Percentiles rank a stretch among this genome's conserved stretches.
Conservation (phyloP, 805 yeast genomes). For the Yamadazyma paraphyllophila region DNA sequence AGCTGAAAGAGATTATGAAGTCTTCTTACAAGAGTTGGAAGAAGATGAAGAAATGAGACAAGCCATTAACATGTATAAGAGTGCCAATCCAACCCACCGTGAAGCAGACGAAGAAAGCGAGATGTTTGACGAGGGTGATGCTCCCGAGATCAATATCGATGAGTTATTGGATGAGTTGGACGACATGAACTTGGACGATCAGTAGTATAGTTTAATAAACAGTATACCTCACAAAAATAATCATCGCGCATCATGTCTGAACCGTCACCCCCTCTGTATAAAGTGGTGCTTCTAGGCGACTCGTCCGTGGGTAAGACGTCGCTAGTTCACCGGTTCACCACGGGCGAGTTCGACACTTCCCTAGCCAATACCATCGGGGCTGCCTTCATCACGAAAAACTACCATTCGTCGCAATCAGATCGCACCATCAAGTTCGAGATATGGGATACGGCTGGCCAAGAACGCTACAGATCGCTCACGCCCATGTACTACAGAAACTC, state of each 20-base stretch:
- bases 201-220: background rate
- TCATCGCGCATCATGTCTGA: background rate
- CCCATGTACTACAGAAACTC: conserved; percentile 85
- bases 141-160: conserved; percentile 85
- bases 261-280: conserved; percentile 26
- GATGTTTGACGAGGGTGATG: conserved; percentile 64
- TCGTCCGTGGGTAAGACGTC: conserved; percentile 69
- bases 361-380: conserved; percentile 98
- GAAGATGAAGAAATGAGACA: conserved; percentile 95
- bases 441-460: conserved; percentile 90
- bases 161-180: conserved; percentile 94
- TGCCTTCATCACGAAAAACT: conserved; percentile 82
- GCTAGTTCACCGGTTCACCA: conserved; percentile 75
- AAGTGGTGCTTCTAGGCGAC: conserved; percentile 49
- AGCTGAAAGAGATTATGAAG: conserved; percentile 92
- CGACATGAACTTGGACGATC: conserved; percentile 74
- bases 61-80: conserved; percentile 84
- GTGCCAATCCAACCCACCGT: conserved; percentile 27
- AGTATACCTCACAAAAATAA: too few species aligned
- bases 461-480: conserved; percentile 70
- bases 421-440: conserved; percentile 58
- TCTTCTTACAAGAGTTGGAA: conserved; percentile 94
- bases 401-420: conserved; percentile 31
- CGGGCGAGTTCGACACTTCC: conserved; percentile 67
- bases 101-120: conserved; percentile 44